Percentiles rank a stretch among this genome's conserved stretches.
These are phyloP conservation scores for Parietichytrium sp. DNA, from an alignment of 108 stramenopile species.

Conservation along the genomic window DNA sequence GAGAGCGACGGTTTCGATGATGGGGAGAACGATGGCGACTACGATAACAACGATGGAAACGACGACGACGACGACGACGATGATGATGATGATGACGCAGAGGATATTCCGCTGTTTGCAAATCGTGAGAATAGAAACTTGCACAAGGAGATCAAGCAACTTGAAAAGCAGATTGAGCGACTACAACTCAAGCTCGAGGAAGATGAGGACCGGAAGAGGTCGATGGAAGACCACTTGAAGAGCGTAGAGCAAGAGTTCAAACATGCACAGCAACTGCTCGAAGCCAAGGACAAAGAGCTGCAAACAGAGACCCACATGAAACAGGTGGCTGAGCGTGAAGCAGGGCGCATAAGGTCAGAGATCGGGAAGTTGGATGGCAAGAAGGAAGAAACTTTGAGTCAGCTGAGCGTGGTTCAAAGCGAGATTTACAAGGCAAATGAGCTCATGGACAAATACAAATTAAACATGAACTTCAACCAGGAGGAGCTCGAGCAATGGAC, in stretches of 20 bases:
- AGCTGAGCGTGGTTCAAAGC: constrained; percentile 60
- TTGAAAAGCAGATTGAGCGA: constrained; percentile 4
- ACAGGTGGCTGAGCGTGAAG: constrained; percentile 65
- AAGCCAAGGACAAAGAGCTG: constrained; percentile 72
- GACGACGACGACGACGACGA: constrained; percentile 43
- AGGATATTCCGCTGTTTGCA: constrained; percentile 57
- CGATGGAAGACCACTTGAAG: constrained; percentile 78
- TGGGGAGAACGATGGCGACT: constrained; percentile 48
- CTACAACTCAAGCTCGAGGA: constrained; percentile 39
- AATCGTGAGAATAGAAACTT: constrained; percentile 53
- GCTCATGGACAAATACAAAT: constrained; percentile 71
- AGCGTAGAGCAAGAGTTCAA: constrained; percentile 75
- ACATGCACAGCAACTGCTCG: constrained; percentile 72
- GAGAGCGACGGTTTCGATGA: constrained; percentile 54
- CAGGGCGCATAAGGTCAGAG: constrained; percentile 58
- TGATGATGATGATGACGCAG: constrained; percentile 45
- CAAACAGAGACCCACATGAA: constrained; percentile 73
- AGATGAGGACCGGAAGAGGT: constrained; percentile 64
- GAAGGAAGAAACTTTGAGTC: constrained; percentile 46
- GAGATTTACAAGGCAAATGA: constrained; percentile 68
- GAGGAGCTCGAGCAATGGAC: constrained; percentile 88
- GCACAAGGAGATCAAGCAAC: constrained; percentile 48
- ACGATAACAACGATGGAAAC: constrained; percentile 42
- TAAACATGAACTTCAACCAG: constrained; percentile 82
- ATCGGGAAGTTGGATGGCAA: constrained; percentile 42